Base-by-base conservation (phyloP, 2,329 filamentous ascomycete species). In the Cytospora leucostoma region DNA sequence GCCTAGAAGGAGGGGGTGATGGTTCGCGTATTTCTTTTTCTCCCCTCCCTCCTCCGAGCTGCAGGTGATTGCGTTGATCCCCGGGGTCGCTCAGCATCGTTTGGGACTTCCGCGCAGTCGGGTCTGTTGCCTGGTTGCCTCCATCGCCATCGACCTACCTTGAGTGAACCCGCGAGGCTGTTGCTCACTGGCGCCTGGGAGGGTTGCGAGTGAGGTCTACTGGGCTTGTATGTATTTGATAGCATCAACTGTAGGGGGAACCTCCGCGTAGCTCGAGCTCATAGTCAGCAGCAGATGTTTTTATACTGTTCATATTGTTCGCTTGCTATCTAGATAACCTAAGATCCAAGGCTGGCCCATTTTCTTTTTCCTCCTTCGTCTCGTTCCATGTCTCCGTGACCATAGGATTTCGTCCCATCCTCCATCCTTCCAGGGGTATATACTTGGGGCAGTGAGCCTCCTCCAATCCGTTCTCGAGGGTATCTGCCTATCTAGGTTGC, bases 391-490 rank as follows among this genome's bases (percentile, higher is more conserved):
- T 19, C 44, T 47, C 44, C 44, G 21, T 7, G 19, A 47, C 11
- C 44, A 47, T 47, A 19, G 7, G 7, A 7, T 44, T 13, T 17
- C 40, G n/a, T 44, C 7, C 44, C 8, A 47, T 2, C 27, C 44
- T 47, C 13, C 11, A 17, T 47, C 12, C n/a, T 2, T 47, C 44
- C 44, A 21, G 44, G 40, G 44, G 44, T 47, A 47, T 47, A 47
- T 47, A 47, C 44, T 47, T 47, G 44, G 44, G 44, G 44, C 44
- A 47, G n/a, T 47, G 44, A 47, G 44, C 44, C 44, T 47, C 21
- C 21, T 47, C 44, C 44, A 47, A 21, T 47, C 44, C 44, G 44
- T 10, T 19, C 8, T 19, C 44, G 40, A 47, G 44, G 12, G 11
- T n/a, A 10, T 47, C 44, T 47, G 21, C 21, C n/a, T 47, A 21